Percentiles rank a stretch among this genome's conserved stretches.
These are phyloP conservation scores for Rhodamnia argentea DNA, from an alignment of 345 rosid species.

Conservation along the genomic window DNA sequence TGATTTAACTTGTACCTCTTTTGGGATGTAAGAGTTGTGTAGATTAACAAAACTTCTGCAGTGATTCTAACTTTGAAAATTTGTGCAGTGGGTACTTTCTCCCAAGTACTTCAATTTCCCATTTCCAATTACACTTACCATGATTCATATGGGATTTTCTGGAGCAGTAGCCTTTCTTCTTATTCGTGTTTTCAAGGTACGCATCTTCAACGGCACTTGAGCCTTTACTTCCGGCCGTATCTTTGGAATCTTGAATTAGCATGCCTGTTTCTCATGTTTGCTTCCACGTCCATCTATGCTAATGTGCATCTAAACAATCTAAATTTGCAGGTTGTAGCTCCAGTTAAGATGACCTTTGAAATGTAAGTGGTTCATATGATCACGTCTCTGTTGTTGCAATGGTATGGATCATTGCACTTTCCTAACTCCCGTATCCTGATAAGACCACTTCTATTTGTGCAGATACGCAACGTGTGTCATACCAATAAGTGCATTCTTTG, in stretches of 20 bases:
- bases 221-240: background rate
- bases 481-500: constrained; percentile 95
- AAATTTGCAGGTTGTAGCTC: constrained; percentile 72
- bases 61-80: constrained; percentile 1
- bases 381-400: background rate
- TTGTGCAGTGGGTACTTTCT: constrained; percentile 94
- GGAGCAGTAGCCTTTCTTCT: constrained; percentile 70
- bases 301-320: background rate
- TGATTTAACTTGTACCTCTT: background rate
- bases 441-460: background rate
- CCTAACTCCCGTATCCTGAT: background rate
- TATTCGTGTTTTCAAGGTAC: constrained; percentile 91
- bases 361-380: constrained; percentile 40
- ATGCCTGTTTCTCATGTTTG: background rate
- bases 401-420: background rate
- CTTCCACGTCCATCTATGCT: background rate
- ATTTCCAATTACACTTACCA: constrained; percentile 80
- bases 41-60: background rate
- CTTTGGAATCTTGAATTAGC: background rate
- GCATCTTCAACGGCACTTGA: background rate
- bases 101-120: constrained; percentile 87
- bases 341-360: constrained; percentile 92
- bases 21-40: background rate
- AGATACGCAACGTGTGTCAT: constrained; percentile 91
- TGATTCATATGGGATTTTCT: constrained; percentile 94